Evolutionary conservation across 176 grass and related monocot species (phyloP).

Genomic region (Alloteropsis semialata): DNA sequence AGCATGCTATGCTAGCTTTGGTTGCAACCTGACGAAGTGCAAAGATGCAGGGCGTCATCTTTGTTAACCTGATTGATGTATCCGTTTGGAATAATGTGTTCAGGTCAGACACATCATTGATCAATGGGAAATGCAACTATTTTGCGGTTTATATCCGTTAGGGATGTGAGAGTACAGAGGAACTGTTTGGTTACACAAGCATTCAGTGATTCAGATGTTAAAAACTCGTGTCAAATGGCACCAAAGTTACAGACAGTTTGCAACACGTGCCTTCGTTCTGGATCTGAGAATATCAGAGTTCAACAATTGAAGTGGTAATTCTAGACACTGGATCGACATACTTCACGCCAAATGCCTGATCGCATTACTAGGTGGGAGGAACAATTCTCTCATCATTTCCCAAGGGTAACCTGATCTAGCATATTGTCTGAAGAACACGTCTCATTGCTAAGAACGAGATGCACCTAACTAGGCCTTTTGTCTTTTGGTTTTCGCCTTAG

Average conservation of each 20-base stretch:
- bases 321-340: not conserved
- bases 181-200: not conserved
- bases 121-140: conserved; percentile 15
- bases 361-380: not conserved
- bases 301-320: not conserved
- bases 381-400: not conserved
- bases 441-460: not conserved
- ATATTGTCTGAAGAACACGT: not conserved
- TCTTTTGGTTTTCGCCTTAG: conserved; percentile 40
- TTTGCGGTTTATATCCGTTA: not conserved
- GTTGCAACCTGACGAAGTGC: conserved; percentile 22
- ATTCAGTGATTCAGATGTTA: not conserved
- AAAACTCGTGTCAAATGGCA: not conserved
- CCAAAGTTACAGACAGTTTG: not conserved
- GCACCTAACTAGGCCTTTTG: conserved; percentile 43
- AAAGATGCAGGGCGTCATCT: not conserved
- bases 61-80: conserved; percentile 10
- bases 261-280: not conserved
- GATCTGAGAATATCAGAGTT: not conserved
- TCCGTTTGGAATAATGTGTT: conserved; percentile 37
- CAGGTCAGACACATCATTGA: conserved; percentile 16
- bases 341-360: not conserved
- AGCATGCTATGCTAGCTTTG: not conserved
- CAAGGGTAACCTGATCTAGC: conserved; percentile 26
- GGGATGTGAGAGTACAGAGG: not conserved